phyloP scores from a whole-genome alignment of 2,329 filamentous ascomycete species.

The Aspergillus niger region DNA sequence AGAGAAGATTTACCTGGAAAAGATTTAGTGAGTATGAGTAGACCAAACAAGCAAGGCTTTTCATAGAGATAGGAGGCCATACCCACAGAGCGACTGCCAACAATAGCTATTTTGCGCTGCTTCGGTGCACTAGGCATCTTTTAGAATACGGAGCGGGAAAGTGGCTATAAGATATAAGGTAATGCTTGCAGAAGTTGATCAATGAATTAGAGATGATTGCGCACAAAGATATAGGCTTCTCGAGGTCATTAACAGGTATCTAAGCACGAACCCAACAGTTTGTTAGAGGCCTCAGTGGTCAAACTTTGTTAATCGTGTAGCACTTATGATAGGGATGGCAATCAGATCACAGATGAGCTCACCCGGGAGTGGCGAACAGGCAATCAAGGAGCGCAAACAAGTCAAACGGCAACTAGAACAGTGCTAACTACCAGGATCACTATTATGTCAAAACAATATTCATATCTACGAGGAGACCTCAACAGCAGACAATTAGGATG shows the following conservation, averaged over 20 bases:
- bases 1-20: constrained; percentile 88
- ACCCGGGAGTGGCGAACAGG: constrained; percentile 21
- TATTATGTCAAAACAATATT: constrained; percentile 1
- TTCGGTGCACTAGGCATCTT: constrained; percentile 72
- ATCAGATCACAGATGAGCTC: constrained; percentile 12
- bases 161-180: background rate
- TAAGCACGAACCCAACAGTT: background rate
- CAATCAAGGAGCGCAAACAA: constrained; percentile 19
- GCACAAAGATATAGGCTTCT: background rate
- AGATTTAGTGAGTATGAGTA: constrained; percentile 12
- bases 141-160: constrained; percentile 1
- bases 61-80: constrained; percentile 37
- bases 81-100: constrained; percentile 91
- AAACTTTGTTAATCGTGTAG: background rate
- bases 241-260: background rate
- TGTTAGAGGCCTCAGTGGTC: background rate
- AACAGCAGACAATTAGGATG: background rate
- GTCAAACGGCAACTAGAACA: constrained; percentile 14
- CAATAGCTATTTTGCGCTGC: constrained; percentile 93
- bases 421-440: background rate
- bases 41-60: background rate
- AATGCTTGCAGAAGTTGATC: background rate
- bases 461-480: background rate
- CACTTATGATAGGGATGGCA: constrained; percentile 3
- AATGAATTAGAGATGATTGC: background rate